These are phyloP conservation scores for Endocalyx cinctus DNA, from an alignment of 2,329 filamentous ascomycete species.

Conservation along the genomic window DNA sequence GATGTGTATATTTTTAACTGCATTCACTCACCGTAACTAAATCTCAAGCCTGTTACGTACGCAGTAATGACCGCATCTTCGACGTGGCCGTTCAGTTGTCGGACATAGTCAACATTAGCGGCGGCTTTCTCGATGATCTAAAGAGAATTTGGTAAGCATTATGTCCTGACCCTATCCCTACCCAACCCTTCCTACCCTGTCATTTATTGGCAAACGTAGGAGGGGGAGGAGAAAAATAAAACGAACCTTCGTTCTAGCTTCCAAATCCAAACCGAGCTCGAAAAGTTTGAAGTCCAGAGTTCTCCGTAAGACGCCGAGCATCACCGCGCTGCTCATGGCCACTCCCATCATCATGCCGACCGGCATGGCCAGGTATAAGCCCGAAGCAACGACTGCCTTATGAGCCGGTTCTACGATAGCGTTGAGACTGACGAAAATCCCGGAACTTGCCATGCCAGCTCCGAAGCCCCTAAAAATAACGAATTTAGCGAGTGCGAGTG, in stretches of 20 bases:
- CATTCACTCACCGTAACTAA: constrained; percentile 13
- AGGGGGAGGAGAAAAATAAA: too few relatives aligned
- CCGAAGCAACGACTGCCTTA: constrained; percentile 45
- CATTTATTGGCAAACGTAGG: too few relatives aligned
- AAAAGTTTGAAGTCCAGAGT: constrained; percentile 19
- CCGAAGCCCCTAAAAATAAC: constrained; percentile 41
- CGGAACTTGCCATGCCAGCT: constrained; percentile 28
- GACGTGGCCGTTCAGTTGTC: constrained; percentile 5
- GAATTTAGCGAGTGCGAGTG: not conserved
- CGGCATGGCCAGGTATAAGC: constrained; percentile 40
- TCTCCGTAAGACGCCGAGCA: constrained; percentile 22
- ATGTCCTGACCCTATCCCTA: not conserved
- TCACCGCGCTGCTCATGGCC: constrained; percentile 19
- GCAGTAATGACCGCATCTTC: constrained; percentile 7
- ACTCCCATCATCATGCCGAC: constrained; percentile 30
- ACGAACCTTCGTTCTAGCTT: constrained; percentile 15
- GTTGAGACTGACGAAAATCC: constrained; percentile 45
- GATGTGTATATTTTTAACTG: too few relatives aligned
- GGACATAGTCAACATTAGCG: constrained; percentile 35
- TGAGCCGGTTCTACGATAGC: constrained; percentile 39
- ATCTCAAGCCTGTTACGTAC: constrained; percentile 10
- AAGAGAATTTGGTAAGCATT: not conserved
- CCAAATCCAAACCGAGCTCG: constrained; percentile 17
- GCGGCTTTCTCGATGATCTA: constrained; percentile 37
- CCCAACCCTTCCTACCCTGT: too few relatives aligned